These are phyloP conservation scores for Zasmidium cellare DNA, from an alignment of 2,329 filamentous ascomycete genomes.

Conservation along the genomic window DNA sequence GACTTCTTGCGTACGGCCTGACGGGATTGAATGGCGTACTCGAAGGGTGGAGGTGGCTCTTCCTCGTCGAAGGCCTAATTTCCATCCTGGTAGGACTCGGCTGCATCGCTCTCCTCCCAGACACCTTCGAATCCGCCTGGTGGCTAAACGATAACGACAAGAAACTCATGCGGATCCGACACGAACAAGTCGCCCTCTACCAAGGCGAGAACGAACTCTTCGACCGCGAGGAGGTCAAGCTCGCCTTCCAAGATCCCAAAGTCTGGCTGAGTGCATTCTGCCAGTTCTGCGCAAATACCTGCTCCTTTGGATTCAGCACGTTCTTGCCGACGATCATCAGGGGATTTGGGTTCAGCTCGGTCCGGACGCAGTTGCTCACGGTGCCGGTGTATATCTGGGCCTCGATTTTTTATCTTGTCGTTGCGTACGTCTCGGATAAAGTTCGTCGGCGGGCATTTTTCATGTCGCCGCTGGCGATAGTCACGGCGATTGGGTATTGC, in stretches of 20 bases:
- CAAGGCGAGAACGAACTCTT: slow-evolving; percentile 31
- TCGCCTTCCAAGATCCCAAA: slow-evolving; percentile 33
- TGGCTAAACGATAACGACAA: slow-evolving; percentile 25
- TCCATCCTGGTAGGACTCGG: slow-evolving; percentile 6
- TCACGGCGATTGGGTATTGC: slow-evolving; percentile 5
- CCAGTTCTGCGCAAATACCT: slow-evolving; percentile 37
- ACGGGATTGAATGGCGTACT: slow-evolving; percentile 14
- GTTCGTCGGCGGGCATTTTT: slow-evolving; percentile 9
- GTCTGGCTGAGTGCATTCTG: slow-evolving; percentile 30
- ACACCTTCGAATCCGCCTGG: slow-evolving; percentile 19
- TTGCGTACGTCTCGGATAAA: slow-evolving; percentile 14
- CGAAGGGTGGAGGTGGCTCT: slow-evolving; percentile 22
- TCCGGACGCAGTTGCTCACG: slow-evolving; percentile 3
- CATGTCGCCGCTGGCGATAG: slow-evolving; percentile 8
- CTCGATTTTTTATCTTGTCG: slow-evolving; percentile 8
- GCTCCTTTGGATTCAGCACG: slow-evolving; percentile 34
- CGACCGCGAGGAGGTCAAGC: slow-evolving; percentile 29
- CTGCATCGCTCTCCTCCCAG: slow-evolving; percentile 4
- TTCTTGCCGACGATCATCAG: slow-evolving; percentile 40
- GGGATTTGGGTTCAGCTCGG: slow-evolving; percentile 26
- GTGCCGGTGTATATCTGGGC: slow-evolving; percentile 7
- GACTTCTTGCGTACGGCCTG: slow-evolving; percentile 9
- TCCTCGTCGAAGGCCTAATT: slow-evolving; percentile 18
- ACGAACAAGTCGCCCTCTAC: background rate
- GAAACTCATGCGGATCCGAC: slow-evolving; percentile 21